phyloP scores from a whole-genome alignment of 1,284 basidiomycete species.

The Microbotryomycetes sp. region DNA sequence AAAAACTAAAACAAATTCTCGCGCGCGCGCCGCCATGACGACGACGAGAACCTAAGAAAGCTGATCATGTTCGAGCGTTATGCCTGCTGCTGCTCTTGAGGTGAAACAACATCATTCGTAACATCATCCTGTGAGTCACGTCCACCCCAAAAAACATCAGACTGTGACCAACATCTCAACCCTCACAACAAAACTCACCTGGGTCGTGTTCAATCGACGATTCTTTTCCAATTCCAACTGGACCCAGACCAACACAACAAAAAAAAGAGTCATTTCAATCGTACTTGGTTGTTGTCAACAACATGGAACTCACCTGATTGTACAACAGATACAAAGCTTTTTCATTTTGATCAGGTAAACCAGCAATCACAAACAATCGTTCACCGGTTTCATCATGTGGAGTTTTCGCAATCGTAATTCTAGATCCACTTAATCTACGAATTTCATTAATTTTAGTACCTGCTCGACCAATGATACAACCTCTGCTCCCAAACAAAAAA shows the following conservation, averaged over 20 bases:
- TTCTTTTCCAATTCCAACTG: constrained; percentile 87
- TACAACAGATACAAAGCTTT: constrained; percentile 95
- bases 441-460: constrained; percentile 99
- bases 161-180: no score
- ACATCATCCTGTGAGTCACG: background rate
- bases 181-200: background rate
- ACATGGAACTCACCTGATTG: constrained; percentile 59
- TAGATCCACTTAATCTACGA: constrained; percentile 87
- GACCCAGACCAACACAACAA: no score
- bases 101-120: no score
- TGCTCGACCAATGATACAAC: constrained; percentile 65
- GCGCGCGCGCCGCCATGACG: no score
- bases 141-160: no score
- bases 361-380: constrained; percentile 98
- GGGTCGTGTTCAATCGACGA: constrained; percentile 26
- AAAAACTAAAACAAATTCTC: no score
- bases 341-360: constrained; percentile 75
- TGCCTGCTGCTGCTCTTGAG: no score
- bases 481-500: constrained; percentile 19
- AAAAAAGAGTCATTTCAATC: no score
- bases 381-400: constrained; percentile 98
- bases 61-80: no score
- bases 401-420: constrained; percentile 96
- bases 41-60: no score
- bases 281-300: no score